Percentiles rank a stretch among this genome's conserved stretches.
Evolutionary conservation across 208 protist species (phyloP).

Genomic region (Trypanosomatidae sp.): DNA sequence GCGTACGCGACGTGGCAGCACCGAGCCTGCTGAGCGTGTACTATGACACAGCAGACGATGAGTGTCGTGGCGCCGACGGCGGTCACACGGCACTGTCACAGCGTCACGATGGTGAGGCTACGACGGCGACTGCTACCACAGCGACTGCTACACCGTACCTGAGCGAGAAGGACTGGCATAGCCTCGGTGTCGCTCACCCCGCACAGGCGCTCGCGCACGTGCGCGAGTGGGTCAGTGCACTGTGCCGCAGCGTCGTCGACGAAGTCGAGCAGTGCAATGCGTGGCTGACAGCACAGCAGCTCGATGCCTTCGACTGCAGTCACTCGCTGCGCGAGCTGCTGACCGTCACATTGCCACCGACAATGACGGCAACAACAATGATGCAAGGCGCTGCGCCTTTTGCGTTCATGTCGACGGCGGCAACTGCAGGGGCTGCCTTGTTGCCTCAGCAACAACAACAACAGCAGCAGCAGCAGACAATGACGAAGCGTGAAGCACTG

Average conservation of each 20-base stretch:
- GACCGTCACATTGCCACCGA: slow-evolving; percentile 3
- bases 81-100: neutral
- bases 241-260: slow-evolving; percentile 29
- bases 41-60: too few species aligned
- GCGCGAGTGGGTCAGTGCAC: slow-evolving; percentile 39
- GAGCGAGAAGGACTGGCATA: neutral
- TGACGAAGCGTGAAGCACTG: slow-evolving; percentile 19
- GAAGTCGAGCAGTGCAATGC: slow-evolving; percentile 48
- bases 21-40: too few species aligned
- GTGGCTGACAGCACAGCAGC: slow-evolving; percentile 35
- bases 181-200: slow-evolving; percentile 24
- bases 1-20: too few species aligned
- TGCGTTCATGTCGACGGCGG: neutral
- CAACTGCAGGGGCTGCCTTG: neutral
- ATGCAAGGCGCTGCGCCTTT: too few species aligned
- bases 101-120: neutral
- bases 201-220: slow-evolving; percentile 28
- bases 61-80: slow-evolving; percentile 4
- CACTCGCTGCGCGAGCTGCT: slow-evolving; percentile 45
- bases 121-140: neutral
- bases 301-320: slow-evolving; percentile 38
- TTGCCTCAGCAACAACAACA: neutral
- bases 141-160: slow-evolving; percentile 1
- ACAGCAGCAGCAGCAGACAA: slow-evolving; percentile 4
- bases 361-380: neutral